Evolutionary conservation across 2,329 filamentous ascomycete species (phyloP), one percentile per base, ranked within the genome.

Genomic region (Acephala macrosclerotiorum): DNA sequence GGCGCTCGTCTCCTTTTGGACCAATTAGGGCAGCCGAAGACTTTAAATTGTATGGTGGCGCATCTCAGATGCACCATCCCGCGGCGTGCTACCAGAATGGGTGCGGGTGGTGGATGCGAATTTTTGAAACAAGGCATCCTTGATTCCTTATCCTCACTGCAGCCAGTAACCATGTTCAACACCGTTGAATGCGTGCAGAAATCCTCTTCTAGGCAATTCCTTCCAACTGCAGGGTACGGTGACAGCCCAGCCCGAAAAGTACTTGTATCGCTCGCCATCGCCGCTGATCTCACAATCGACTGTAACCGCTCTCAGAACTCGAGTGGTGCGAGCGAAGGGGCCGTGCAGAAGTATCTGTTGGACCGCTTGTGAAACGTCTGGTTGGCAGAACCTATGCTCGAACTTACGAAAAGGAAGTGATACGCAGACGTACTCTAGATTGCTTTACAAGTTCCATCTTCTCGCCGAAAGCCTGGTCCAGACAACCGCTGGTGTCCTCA

Each of bases 81-180:
- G 56, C 62, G 58, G 53, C 22, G 25, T 53, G 49, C 58, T 51
- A 64, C 38, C 47, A 51, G 47, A 57, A 57, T 51, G 35, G 49
- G 58, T 58, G 55, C 47, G 64, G 47, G 61, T 56, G 58, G 57
- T 47, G 61, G 40, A 58, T 63, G 63, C 61, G 56, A 66, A 69
- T 69, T 60, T 69, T 71, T 68, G 72, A 73, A 70, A 64, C 56
- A 67, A 62, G 62, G 66, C 58, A 67, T 66, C 68, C 69, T 33
- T 33, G 29, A 33, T 33, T 33, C 9, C 29, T 65, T 69, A 66
- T 71, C 67, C 66, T 66, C 68, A 63, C 63, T 69, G 69, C 68
- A 69, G 68, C 67, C 66, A 63, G 55, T 61, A 68, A 63, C 67
- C 68, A 70, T 67, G 62, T 64, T 62, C 64, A 60, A 62, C 58